These are phyloP conservation scores for Benincasa hispida DNA, from an alignment of 306 rosid genomes.

Conservation along the genomic window DNA sequence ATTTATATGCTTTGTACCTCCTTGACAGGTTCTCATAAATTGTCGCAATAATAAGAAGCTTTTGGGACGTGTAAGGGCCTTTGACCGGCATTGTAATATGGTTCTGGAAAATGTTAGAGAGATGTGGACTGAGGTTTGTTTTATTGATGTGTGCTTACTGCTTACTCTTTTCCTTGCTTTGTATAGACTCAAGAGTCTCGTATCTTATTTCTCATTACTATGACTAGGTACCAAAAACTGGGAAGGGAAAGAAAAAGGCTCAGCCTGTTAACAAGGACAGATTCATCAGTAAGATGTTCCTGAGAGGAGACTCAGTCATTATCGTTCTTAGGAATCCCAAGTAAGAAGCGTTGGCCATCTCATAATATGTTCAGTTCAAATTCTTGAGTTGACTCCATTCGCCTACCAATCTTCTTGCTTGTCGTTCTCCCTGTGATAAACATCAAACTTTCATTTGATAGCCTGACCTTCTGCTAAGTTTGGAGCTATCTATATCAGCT, in stretches of 20 bases:
- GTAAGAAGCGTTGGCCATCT: slow-evolving; percentile 19
- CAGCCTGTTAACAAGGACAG: slow-evolving; percentile 86
- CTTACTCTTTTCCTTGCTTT: background rate
- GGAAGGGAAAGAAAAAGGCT: slow-evolving; percentile 88
- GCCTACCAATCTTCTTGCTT: background rate
- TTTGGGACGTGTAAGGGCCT: slow-evolving; percentile 84
- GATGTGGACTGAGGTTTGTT: slow-evolving; percentile 95
- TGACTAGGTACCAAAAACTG: slow-evolving; percentile 67
- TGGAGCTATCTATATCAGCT: background rate
- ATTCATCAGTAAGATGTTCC: slow-evolving; percentile 87
- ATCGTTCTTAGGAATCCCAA: slow-evolving; percentile 90
- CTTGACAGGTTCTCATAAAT: slow-evolving; percentile 60
- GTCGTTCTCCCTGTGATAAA: background rate
- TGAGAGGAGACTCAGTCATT: slow-evolving; percentile 80
- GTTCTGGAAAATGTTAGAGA: slow-evolving; percentile 92
- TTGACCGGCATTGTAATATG: slow-evolving; percentile 94
- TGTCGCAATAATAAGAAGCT: slow-evolving; percentile 86
- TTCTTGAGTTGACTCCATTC: background rate
- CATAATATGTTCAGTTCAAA: background rate
- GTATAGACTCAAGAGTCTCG: background rate
- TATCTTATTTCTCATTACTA: background rate
- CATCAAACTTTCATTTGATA: background rate
- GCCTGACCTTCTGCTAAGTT: background rate
- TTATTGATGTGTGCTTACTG: background rate
- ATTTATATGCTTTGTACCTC: background rate